Conservation (phyloP, 2,329 filamentous ascomycete species). For the Didymella lethalis region DNA sequence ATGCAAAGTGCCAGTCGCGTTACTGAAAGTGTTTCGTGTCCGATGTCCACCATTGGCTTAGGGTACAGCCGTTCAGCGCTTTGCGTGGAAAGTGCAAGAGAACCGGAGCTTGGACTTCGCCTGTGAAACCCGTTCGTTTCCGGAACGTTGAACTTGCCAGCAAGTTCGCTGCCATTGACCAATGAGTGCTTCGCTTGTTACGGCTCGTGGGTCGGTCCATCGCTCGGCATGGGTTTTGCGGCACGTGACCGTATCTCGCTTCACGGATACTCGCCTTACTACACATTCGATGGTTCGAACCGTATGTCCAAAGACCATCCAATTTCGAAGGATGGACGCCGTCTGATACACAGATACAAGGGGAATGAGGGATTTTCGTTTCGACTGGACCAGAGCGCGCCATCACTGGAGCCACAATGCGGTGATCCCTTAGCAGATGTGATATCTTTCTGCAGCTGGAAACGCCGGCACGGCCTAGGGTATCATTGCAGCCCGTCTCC, state of each 20-base stretch:
- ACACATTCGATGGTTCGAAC: slow-evolving; percentile 43
- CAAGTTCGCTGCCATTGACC: slow-evolving; percentile 34
- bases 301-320: slow-evolving; percentile 40
- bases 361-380: slow-evolving; percentile 52
- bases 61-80: slow-evolving; percentile 31
- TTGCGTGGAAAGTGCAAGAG: slow-evolving; percentile 26
- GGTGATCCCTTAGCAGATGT: slow-evolving; percentile 52
- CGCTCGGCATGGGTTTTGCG: slow-evolving; percentile 44
- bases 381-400: slow-evolving; percentile 52
- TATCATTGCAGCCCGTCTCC: slow-evolving; percentile 55
- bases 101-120: slow-evolving; percentile 30
- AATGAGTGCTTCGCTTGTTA: slow-evolving; percentile 35
- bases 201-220: slow-evolving; percentile 36
- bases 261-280: slow-evolving; percentile 48
- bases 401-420: slow-evolving; percentile 56
- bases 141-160: slow-evolving; percentile 35
- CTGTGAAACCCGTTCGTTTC: slow-evolving; percentile 27
- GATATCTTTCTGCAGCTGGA: slow-evolving; percentile 55
- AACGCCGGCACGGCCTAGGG: slow-evolving; percentile 53
- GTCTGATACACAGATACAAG: slow-evolving; percentile 49
- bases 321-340: slow-evolving; percentile 30
- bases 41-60: slow-evolving; percentile 37
- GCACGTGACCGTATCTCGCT: slow-evolving; percentile 51
- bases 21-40: slow-evolving; percentile 25
- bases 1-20: slow-evolving; percentile 31